Percentiles rank a stretch among this genome's conserved stretches.
These are phyloP conservation scores for Nicotiana paniculata DNA, from an alignment of 257 asterid species.

Conservation along the genomic window DNA sequence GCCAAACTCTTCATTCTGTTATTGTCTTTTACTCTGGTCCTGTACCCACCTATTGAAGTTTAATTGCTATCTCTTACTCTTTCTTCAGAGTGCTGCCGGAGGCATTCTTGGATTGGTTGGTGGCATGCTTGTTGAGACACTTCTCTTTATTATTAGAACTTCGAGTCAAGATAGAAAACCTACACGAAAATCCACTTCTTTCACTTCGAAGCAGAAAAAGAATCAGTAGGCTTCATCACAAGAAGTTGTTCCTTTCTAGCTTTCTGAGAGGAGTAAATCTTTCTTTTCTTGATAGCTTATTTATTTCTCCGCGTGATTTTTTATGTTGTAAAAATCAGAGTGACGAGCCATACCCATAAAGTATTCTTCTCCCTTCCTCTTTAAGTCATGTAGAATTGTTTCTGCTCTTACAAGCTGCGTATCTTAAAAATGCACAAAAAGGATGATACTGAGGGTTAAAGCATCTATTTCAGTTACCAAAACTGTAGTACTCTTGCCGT, in stretches of 20 bases:
- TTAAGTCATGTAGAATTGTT: no score
- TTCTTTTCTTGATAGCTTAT: neutral
- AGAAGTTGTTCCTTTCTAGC: neutral
- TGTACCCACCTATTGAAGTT: neutral
- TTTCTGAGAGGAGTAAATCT: neutral
- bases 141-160: conserved; percentile 63
- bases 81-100: conserved; percentile 81
- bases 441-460: no score
- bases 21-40: no score
- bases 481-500: no score
- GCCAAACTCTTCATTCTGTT: neutral
- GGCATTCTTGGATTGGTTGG: conserved; percentile 89
- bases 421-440: no score
- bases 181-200: conserved; percentile 19
- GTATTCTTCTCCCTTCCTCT: no score
- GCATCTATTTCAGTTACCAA: no score
- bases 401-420: no score
- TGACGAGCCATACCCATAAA: no score
- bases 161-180: conserved; percentile 33
- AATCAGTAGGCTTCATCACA: conserved; percentile 15
- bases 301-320: neutral
- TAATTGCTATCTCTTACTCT: neutral
- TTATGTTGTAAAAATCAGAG: neutral
- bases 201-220: conserved; percentile 21
- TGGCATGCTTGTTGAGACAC: conserved; percentile 87